Conservation (phyloP, 1,284 basidiomycete genomes). For the Volvariella volvacea region DNA sequence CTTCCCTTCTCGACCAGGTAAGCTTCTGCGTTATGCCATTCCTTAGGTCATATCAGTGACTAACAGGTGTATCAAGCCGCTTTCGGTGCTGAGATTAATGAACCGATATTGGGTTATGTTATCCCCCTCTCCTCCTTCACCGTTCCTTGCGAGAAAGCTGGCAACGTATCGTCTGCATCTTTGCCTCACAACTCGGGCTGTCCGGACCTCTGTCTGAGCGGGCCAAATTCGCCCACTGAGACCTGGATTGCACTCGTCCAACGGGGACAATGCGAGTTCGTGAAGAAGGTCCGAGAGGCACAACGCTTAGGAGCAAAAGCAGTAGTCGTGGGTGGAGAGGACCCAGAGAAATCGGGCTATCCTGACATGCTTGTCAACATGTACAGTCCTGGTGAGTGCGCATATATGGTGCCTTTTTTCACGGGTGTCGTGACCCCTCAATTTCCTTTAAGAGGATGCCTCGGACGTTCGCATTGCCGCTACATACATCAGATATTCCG, state of each 20-base stretch:
- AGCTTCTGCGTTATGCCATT: conserved; percentile 4
- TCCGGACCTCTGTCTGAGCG: conserved; percentile 53
- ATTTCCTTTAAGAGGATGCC: conserved; percentile 48
- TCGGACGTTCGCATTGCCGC: conserved; percentile 67
- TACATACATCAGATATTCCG: conserved; percentile 68
- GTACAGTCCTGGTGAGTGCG: conserved; percentile 72
- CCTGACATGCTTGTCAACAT: conserved; percentile 83
- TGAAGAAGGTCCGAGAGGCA: conserved; percentile 78
- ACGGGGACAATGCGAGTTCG: conserved; percentile 82
- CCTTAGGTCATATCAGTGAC: conserved; percentile 1
- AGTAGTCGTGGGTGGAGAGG: conserved; percentile 83
- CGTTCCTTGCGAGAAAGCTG: conserved; percentile 34
- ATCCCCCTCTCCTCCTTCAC: conserved; percentile 73
- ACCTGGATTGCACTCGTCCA: conserved; percentile 85
- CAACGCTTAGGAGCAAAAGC: conserved; percentile 80
- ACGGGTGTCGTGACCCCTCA: conserved; percentile 7
- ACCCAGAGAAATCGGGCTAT: conserved; percentile 55
- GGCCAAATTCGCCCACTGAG: conserved; percentile 49
- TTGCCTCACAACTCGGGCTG: conserved; percentile 49
- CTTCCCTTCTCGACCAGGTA: conserved; percentile 55
- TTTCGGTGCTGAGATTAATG: conserved; percentile 66
- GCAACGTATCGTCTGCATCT: conserved; percentile 14
- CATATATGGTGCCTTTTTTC: conserved; percentile 5
- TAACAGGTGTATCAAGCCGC: conserved; percentile 38
- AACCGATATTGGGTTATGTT: conserved; percentile 69